A percentile compares a stretch with the other conserved stretches of the same genome.
These are phyloP conservation scores for Zygosaccharomyces sapae DNA, from an alignment of 1,139 yeast genomes.

Conservation along the genomic window DNA sequence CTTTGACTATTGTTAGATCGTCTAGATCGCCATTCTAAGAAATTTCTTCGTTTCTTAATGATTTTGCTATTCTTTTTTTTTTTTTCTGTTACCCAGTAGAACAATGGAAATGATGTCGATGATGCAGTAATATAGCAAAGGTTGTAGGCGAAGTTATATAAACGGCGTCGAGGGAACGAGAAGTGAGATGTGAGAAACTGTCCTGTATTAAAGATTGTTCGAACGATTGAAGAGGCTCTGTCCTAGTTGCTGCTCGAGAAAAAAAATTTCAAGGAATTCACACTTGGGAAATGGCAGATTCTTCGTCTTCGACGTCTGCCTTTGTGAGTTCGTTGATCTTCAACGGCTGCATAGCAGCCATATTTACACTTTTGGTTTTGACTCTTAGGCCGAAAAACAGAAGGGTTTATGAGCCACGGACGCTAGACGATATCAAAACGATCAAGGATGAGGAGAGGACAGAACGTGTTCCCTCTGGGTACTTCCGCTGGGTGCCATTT, in stretches of 20 bases:
- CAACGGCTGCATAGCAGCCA: constrained; percentile 53
- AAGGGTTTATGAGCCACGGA: constrained; percentile 80
- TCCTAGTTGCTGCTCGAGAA: background rate
- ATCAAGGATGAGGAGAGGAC: constrained; percentile 46
- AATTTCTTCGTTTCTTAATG: background rate
- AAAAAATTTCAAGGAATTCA: background rate
- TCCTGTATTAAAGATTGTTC: too few species aligned
- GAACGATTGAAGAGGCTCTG: too few species aligned
- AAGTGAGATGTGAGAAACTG: too few species aligned
- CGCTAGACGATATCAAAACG: constrained; percentile 46
- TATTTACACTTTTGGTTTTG: constrained; percentile 58
- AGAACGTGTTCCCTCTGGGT: constrained; percentile 53
- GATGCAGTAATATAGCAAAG: background rate
- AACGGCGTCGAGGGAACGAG: background rate
- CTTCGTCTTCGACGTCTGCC: constrained; percentile 44
- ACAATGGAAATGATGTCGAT: too few species aligned
- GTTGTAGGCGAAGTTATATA: background rate
- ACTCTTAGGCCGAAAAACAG: constrained; percentile 57
- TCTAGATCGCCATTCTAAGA: too few species aligned
- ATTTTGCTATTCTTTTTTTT: background rate
- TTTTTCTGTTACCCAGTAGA: too few species aligned
- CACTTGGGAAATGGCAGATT: background rate
- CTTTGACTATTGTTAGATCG: too few species aligned
- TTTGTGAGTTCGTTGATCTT: constrained; percentile 53
- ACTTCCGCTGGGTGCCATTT: constrained; percentile 52